Evolutionary conservation across 768 basidiomycete genomes (phyloP), one percentile per base, ranked within the genome.

Genomic region (Termitomyces bulborhizus): DNA sequence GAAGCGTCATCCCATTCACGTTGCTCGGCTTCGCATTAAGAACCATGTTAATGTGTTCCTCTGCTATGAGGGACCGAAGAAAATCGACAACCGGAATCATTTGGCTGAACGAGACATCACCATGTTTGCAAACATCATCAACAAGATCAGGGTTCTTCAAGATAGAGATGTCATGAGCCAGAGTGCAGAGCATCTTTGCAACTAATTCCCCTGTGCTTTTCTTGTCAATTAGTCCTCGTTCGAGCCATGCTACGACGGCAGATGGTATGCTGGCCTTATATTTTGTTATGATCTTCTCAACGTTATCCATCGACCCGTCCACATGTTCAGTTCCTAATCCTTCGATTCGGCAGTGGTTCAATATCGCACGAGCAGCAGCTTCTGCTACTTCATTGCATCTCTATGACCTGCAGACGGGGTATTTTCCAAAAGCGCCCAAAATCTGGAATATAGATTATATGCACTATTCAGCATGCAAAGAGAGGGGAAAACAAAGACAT

Each of bases 121-220:
- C 29, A 5, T 29, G 5, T 29, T 29, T 29, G 29, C 29, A 29
- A 29, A 29, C 7, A 7, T 29, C 29, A 29, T 29, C 4, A 29
- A 29, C 29, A 29, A 5, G 29, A 29, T 32, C 32, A 8, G 26
- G 13, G 44, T 45, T 29, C 27, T 29, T 29, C 44, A 46, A 15
- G 29, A 46, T 2, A 21, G 21, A 21, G n/a, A 21, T 21, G 21
- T 21, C 21, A 21, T 21, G 21, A 21, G 21, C 21, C 29, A 46
- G 24, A 11, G 45, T 46, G 2, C 6, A 40, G 13, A 57, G 51
- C 7, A 48, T 21, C 31, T 51, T 39, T 1, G 56, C 51, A 2
- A 57, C 51, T 40, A 57, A 13, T 29, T 57, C 56, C 15, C 51
- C 56, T n/a, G n/a, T 44, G 0, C 1, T 36, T 45, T 31, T 46